Conservation (phyloP, 768 basidiomycete species). For the Ramaria rubella region DNA sequence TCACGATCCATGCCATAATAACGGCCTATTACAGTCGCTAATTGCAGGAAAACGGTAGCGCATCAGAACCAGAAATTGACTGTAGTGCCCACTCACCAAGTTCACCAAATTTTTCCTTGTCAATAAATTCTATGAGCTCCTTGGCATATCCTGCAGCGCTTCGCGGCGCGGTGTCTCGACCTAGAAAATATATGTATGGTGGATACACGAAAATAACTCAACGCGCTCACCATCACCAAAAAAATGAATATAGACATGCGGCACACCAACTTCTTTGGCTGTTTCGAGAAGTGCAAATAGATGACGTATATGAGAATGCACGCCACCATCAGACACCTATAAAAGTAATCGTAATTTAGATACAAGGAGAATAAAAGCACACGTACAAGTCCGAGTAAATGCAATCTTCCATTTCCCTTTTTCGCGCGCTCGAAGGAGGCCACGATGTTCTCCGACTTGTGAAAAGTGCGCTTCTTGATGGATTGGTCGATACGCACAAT, state of each 20-base stretch:
- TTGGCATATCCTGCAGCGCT: slow-evolving; percentile 73
- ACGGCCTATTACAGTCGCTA: slow-evolving; percentile 74
- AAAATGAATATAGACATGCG: slow-evolving; percentile 88
- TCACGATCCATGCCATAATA: slow-evolving; percentile 98
- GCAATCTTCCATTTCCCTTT: slow-evolving; percentile 74
- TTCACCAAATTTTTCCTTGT: slow-evolving; percentile 72
- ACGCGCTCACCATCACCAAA: slow-evolving; percentile 55
- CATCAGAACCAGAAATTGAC: background rate
- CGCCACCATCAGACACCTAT: slow-evolving; percentile 89
- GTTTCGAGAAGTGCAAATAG: slow-evolving; percentile 86
- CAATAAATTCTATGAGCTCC: slow-evolving; percentile 69
- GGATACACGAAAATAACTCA: background rate
- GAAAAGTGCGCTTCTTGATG: slow-evolving; percentile 84
- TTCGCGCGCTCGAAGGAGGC: slow-evolving; percentile 73
- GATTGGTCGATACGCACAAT: slow-evolving; percentile 92
- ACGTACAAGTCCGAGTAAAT: slow-evolving; percentile 80
- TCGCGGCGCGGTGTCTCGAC: slow-evolving; percentile 87
- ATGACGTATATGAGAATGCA: slow-evolving; percentile 93
- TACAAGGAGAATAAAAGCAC: background rate
- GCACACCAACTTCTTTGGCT: slow-evolving; percentile 79
- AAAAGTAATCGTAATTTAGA: background rate
- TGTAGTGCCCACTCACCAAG: slow-evolving; percentile 26
- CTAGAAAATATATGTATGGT: slow-evolving; percentile 21
- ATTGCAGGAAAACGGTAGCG: no score
- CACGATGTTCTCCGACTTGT: slow-evolving; percentile 68